phyloP scores from a whole-genome alignment of 2,329 filamentous ascomycete species.

The Aspergillus brasiliensis region DNA sequence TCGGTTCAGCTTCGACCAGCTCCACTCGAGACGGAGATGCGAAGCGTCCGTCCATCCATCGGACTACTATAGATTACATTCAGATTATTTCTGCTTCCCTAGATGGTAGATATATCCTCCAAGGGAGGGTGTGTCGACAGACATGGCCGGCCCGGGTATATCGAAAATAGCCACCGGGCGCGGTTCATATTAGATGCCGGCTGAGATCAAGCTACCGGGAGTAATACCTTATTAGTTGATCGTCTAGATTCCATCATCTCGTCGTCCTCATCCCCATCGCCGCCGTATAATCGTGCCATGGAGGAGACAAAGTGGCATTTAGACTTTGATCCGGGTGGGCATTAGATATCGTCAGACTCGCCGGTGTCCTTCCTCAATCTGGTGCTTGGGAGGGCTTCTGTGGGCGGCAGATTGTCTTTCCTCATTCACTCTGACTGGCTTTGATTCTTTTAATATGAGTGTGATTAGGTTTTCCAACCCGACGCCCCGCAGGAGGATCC shows the following conservation, averaged over 20 bases:
- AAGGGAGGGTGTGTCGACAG: neutral
- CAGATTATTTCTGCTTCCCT: no score
- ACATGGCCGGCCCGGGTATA: neutral
- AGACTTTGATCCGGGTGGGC: constrained; percentile 4
- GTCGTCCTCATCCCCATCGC: neutral
- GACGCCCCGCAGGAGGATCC: constrained; percentile 14
- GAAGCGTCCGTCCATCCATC: neutral
- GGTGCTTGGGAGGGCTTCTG: neutral
- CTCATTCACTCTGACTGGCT: constrained; percentile 3
- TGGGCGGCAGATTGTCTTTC: neutral
- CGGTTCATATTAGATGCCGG: neutral
- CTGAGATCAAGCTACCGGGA: neutral
- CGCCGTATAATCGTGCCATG: constrained; percentile 1
- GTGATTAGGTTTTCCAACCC: constrained; percentile 8
- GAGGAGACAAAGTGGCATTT: neutral
- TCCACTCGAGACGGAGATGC: neutral
- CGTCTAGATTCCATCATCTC: neutral
- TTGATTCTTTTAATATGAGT: neutral
- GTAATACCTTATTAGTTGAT: neutral
- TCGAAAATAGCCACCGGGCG: neutral
- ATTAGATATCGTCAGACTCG: constrained; percentile 6
- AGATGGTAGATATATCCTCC: neutral
- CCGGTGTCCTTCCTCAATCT: neutral
- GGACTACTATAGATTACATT: neutral
- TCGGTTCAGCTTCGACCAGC: constrained; percentile 4